Conservation (phyloP, 2,329 filamentous ascomycete genomes). For the Fusarium secorum region DNA sequence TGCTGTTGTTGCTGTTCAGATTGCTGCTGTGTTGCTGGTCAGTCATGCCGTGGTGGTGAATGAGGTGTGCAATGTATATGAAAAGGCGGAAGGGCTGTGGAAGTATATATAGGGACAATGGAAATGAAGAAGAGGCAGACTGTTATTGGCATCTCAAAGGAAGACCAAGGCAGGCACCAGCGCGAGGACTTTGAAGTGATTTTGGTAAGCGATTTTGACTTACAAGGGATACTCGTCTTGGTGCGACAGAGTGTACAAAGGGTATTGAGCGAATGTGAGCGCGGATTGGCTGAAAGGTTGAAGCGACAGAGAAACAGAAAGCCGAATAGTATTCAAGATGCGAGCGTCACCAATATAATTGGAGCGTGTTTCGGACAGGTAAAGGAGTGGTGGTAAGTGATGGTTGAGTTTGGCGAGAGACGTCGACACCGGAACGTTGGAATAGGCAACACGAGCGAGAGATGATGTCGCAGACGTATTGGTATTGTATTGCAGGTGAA, state of each 20-base stretch:
- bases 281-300: slow-evolving; percentile 31
- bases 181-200: slow-evolving; percentile 4
- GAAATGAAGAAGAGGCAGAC: not conserved
- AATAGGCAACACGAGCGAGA: slow-evolving; percentile 46
- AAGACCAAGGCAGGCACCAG: slow-evolving; percentile 5
- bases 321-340: slow-evolving; percentile 46
- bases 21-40: slow-evolving; percentile 17
- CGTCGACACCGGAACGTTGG: slow-evolving; percentile 48
- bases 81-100: not conserved
- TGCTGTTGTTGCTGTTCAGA: not conserved
- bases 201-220: slow-evolving; percentile 47
- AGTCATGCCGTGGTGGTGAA: slow-evolving; percentile 13
- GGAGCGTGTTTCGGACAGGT: slow-evolving; percentile 42
- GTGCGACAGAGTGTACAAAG: slow-evolving; percentile 40
- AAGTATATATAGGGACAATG: slow-evolving; percentile 1
- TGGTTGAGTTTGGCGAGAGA: slow-evolving; percentile 40
- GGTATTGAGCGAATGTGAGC: slow-evolving; percentile 28
- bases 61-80: not conserved
- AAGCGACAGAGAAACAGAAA: slow-evolving; percentile 33
- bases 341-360: slow-evolving; percentile 49
- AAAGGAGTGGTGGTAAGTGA: slow-evolving; percentile 38
- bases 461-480: slow-evolving; percentile 42
- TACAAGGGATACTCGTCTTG: slow-evolving; percentile 43
- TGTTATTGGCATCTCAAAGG: not conserved
- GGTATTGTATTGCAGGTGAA: slow-evolving; percentile 21